phyloP scores from a whole-genome alignment of 495 filamentous ascomycete species.

The Trichoderma parareesei region DNA sequence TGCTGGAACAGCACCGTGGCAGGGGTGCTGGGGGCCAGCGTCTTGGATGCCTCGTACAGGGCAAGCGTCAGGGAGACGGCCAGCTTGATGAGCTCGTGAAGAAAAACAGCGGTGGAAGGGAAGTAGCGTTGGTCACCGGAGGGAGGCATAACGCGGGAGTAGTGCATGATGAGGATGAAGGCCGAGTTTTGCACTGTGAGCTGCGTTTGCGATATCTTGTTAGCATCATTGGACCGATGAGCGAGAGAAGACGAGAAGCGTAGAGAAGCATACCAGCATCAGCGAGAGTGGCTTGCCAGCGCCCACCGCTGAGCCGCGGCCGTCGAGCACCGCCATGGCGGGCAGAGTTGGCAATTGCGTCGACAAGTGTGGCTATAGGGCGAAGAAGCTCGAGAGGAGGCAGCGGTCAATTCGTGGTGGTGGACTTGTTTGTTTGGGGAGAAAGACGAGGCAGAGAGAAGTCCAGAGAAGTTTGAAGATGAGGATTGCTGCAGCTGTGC shows the following conservation, averaged over 20 bases:
- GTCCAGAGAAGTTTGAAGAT: no score
- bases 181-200: conserved; percentile 74
- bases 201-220: conserved; percentile 29
- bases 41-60: conserved; percentile 74
- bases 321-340: conserved; percentile 8
- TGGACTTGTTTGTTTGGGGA: no score
- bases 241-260: not conserved
- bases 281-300: conserved; percentile 1
- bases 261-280: not conserved
- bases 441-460: no score
- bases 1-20: conserved; percentile 71
- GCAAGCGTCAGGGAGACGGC: conserved; percentile 77
- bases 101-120: conserved; percentile 86
- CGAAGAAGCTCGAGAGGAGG: no score
- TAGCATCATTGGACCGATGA: not conserved
- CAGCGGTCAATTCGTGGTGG: no score
- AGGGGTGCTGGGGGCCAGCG: conserved; percentile 64
- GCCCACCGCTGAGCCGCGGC: not conserved
- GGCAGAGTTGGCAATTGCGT: not conserved
- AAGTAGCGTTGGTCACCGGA: conserved; percentile 78
- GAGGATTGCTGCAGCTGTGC: no score
- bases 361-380: no score
- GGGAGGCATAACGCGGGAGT: conserved; percentile 84
- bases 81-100: conserved; percentile 90
- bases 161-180: conserved; percentile 79